Conservation (phyloP, 495 filamentous ascomycete genomes). For the Clavariopsis aquatica region DNA sequence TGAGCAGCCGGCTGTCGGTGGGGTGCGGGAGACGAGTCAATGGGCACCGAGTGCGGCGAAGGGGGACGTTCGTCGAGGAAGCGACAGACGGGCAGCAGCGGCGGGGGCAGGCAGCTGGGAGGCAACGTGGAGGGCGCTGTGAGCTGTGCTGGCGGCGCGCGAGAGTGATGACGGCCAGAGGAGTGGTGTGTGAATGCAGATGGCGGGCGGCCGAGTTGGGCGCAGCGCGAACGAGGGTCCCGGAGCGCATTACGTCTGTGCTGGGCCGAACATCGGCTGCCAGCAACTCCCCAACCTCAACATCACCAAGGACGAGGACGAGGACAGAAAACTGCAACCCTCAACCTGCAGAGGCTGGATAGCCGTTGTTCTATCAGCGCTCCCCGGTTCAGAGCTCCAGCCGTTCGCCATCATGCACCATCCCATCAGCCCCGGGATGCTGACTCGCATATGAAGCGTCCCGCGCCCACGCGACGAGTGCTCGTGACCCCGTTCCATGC, state of each 20-base stretch:
- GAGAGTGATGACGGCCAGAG: neutral
- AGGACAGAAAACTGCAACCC: neutral
- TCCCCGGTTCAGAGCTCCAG: conserved; percentile 2
- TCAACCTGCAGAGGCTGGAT: neutral
- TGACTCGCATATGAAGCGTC: conserved; percentile 32
- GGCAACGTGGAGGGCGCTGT: neutral
- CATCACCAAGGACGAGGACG: neutral
- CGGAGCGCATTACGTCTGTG: neutral
- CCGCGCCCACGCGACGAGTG: conserved; percentile 19
- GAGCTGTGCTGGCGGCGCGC: conserved; percentile 3
- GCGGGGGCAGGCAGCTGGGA: neutral
- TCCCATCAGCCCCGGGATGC: conserved; percentile 32
- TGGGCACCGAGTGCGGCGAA: neutral
- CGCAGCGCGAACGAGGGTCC: neutral
- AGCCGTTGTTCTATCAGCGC: neutral
- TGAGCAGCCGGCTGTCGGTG: conserved; percentile 5
- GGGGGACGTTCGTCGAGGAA: conserved; percentile 1
- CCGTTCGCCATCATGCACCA: conserved; percentile 14
- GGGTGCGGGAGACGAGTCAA: conserved; percentile 2
- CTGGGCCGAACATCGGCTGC: conserved; percentile 3
- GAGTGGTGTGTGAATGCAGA: neutral
- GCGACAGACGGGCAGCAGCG: conserved; percentile 6
- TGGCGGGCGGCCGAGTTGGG: neutral
- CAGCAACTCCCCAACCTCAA: neutral
- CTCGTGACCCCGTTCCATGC: conserved; percentile 30